Base-by-base conservation (phyloP, 176 grass and related monocot species). In the Oryza meridionalis region DNA sequence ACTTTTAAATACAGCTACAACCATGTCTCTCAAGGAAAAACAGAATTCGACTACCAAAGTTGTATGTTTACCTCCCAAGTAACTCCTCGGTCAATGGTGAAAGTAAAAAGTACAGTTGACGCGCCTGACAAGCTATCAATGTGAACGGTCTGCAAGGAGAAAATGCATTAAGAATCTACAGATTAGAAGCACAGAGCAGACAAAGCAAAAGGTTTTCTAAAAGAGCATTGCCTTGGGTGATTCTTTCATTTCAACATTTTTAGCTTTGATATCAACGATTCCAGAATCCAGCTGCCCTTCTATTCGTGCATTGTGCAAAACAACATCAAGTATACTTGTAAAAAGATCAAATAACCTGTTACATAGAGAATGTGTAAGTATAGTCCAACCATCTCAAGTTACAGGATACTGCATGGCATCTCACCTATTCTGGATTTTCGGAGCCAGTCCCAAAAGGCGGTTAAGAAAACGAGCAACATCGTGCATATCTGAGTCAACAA, bases 271-370 rank as follows among this genome's bases (percentile, higher is more conserved):
- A 92, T 99, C 93, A 86, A 99, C 93, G 69, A 99, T 99, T 82
- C 96, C 96, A 76, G 93, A 99, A 84, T 99, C 96, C 73, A 96
- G 78, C 73, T 99, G 93, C n/a, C 96, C 96, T 88, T 99, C 96
- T 65, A 82, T 92, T 72, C 91, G 90, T 37, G 96, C 96, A 84
- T 96, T 94, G 62, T 92, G 89, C 88, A 99, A 76, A 43, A 95
- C 65, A 78, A 94, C 69, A 94, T 96, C 93, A 69, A 99, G 91
- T 63, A 90, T 89, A 72, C 86, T 91, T 51, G 78, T 90, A 88
- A 99, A 96, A 75, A 99, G 89, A 88, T 99, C 93, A 74, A 99
- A 99, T 62, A 99, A 83, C 88, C 96, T 96, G 86, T 53, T 84
- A 86, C 62, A 86, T 21, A 86, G 12, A 79, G 17, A 85, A 63